Evolutionary conservation across 495 filamentous ascomycete species (phyloP).

Genomic region (Penicillium herquei): DNA sequence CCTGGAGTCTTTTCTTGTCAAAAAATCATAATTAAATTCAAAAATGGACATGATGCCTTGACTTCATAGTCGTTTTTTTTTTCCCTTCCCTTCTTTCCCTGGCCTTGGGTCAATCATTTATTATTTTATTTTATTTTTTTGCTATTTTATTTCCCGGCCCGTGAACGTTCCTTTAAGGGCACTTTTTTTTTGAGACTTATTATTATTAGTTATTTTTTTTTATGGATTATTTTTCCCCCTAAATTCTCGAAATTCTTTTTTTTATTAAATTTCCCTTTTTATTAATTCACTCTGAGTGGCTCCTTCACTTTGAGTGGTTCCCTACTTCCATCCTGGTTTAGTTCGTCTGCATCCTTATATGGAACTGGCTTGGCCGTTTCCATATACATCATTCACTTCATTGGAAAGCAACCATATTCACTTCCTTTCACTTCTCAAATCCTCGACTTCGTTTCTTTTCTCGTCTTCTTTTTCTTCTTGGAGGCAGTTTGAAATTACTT

Average conservation of each 20-base stretch:
- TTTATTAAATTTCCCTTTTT: constrained; percentile 1
- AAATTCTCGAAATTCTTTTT: constrained; percentile 11
- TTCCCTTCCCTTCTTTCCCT: constrained; percentile 5
- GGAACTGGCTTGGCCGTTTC: constrained; percentile 26
- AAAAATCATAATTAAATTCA: constrained; percentile 8
- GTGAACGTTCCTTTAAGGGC: constrained; percentile 25
- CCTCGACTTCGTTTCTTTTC: background rate
- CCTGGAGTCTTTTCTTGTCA: constrained; percentile 26
- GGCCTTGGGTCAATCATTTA: constrained; percentile 16
- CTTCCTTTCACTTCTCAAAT: constrained; percentile 15
- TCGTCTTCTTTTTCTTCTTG: background rate
- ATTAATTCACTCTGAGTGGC: constrained; percentile 5
- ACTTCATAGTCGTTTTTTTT: constrained; percentile 30
- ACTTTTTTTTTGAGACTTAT: constrained; percentile 4
- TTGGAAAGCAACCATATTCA: constrained; percentile 13
- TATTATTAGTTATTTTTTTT: background rate
- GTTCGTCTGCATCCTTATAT: constrained; percentile 40
- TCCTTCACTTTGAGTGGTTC: constrained; percentile 4
- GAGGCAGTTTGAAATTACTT: background rate
- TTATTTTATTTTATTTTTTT: constrained; percentile 17
- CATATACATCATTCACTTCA: constrained; percentile 30
- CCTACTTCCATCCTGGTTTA: constrained; percentile 20
- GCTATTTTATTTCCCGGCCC: constrained; percentile 19
- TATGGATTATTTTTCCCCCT: constrained; percentile 13
- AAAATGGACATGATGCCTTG: constrained; percentile 42